Evolutionary conservation across 768 basidiomycete species (phyloP), one percentile per base, ranked within the genome.

Genomic region (Mycena polygramma): DNA sequence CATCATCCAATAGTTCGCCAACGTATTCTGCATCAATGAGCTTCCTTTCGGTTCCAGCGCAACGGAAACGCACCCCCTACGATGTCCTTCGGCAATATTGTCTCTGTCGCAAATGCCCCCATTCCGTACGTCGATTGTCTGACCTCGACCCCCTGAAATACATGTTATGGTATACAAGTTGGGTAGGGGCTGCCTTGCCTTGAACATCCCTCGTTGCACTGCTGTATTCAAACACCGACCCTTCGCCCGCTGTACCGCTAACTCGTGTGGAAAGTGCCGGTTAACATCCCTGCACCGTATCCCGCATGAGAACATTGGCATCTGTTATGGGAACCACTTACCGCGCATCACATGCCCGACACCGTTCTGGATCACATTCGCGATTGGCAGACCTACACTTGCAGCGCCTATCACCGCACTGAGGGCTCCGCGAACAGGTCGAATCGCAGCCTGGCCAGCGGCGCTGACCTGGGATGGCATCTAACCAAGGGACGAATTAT

Each of bases 291-390:
- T 30, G 30, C 30, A 2, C 30, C 30, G 30, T 6, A 30, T 30
- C 6, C 30, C 2, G 30, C 30, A 2, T 30, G 30, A 30, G 30
- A 30, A 30, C 30, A 30, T 30, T 30, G 30, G 30, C 3, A 30
- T 6, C 30, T 43, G 41, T 13, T 7, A 41, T 41, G 39, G 39
- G 41, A 43, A 10, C 17, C 14, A 68, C 59, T 20, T 46, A 63
- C 70, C 82, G 78, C 67, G 86, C 82, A 76, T 84, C 78, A 70
- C 88, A 89, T 1, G 59, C 73, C 0, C 69, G 36, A 74, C 90
- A 91, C 7, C 86, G 63, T 11, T 87, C 87, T 15, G 89, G 89
- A 68, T 87, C 82, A 70, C 90, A 91, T 74, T 90, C 89, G 58
- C 85, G 79, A 0, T 37, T 51, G 0, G 74, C 22, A 10, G 45